Evolutionary conservation across 23 red algal species (phyloP), one percentile per base, ranked within the genome.

Genomic region (Gracilaria domingensis): DNA sequence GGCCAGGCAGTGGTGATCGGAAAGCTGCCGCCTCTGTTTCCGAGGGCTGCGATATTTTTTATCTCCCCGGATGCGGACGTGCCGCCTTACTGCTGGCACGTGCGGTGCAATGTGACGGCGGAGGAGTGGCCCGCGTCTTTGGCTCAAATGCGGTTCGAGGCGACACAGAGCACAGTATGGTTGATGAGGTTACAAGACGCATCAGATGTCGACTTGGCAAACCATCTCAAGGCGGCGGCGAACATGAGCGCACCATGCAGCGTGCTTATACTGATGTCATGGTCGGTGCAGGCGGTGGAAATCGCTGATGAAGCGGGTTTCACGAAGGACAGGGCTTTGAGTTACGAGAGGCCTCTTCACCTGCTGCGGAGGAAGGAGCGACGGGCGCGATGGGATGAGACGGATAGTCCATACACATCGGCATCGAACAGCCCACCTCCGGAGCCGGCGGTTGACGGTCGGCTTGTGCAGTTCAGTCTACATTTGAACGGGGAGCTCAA

Each of bases 241-340:
- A 26, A 17, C 20, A 49, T 77, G 72, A 77, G 40, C 42, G 40
- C 72, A 4, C 72, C 72, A 1, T 50, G 40, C 38, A 77, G 72
- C 42, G 72, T 77, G 12, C 40, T 77, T 32, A 4, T 77, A 23
- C 20, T 77, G 72, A 3, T 77, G 36, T 77, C 72, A n/a, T 51
- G 38, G 40, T 49, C 38, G 23, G 2, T 42, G 14, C 11, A 44
- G 42, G 72, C 42, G n/a, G 38, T 50, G 23, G 40, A 77, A 5
- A 37, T 77, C 17, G 72, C 72, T 4, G 23, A 45, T 32, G 23
- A 45, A 11, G 45, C 72, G 20, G 72, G 72, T 8, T 77, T 77
- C 26, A 30, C 40, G 7, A 30, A 14, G 72, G 40, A 77, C n/a
- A n/a, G 29, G 45, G 40, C n/a, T n/a, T n/a, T 51, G 2, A 23